Percentiles rank a stretch among this genome's conserved stretches.
Evolutionary conservation across 116 monocot species (phyloP).

Genomic region (Iris pallida): DNA sequence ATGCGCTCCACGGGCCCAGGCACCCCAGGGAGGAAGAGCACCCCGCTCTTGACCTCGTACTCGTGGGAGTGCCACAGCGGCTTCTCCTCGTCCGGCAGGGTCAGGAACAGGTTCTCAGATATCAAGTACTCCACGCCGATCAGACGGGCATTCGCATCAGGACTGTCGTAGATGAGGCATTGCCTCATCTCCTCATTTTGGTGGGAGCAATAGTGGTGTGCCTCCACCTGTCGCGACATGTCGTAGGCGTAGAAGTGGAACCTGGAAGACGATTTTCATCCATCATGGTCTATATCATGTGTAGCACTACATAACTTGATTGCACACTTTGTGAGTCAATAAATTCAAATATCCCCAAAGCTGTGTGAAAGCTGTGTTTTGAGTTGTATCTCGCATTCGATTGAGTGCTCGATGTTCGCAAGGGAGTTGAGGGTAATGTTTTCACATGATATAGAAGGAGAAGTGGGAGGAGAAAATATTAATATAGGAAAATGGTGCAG

Average conservation of each 20-base stretch:
- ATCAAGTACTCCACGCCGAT: slow-evolving; percentile 85
- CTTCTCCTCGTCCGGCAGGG: slow-evolving; percentile 80
- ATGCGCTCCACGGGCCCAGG: slow-evolving; percentile 41
- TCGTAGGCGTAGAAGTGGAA: slow-evolving; percentile 85
- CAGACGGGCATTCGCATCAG: slow-evolving; percentile 39
- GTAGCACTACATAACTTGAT: no score
- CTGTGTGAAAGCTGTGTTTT: no score
- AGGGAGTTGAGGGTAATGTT: no score
- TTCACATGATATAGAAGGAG: no score
- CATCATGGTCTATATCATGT: no score
- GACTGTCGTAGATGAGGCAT: slow-evolving; percentile 76
- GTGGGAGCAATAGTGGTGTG: slow-evolving; percentile 90
- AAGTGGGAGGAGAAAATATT: no score
- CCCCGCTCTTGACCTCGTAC: slow-evolving; percentile 81
- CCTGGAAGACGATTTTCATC: slow-evolving; percentile 14
- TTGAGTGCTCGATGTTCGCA: no score
- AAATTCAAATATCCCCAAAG: no score
- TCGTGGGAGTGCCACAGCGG: slow-evolving; percentile 86
- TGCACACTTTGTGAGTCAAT: no score
- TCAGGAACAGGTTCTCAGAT: slow-evolving; percentile 44
- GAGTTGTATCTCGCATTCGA: no score
- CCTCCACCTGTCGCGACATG: slow-evolving; percentile 81
- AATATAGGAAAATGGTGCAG: no score
- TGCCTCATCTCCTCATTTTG: slow-evolving; percentile 77
- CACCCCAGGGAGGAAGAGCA: slow-evolving; percentile 64